Evolutionary conservation across 169 alveolate species (phyloP).

Genomic region (Plasmodium vivax): DNA sequence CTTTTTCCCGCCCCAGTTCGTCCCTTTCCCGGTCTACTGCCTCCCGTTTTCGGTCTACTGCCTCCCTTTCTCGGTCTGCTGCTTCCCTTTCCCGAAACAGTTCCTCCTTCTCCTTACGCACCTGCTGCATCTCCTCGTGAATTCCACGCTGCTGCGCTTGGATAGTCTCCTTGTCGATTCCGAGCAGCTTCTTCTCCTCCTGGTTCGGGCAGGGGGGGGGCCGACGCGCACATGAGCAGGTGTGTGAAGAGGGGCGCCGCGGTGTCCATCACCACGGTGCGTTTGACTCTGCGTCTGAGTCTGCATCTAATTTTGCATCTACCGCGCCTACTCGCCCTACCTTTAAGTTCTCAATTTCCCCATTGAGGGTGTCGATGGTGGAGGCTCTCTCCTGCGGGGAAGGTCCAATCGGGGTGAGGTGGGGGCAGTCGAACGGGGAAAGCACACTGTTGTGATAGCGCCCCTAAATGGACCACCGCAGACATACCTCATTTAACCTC

Average conservation of each 20-base stretch:
- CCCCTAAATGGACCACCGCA: neutral
- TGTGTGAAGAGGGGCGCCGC: neutral
- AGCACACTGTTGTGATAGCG: neutral
- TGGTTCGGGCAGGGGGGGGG: neutral
- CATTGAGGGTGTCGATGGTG: conserved; percentile 4
- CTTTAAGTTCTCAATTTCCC: conserved; percentile 9
- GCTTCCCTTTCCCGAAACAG: neutral
- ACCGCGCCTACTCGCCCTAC: neutral
- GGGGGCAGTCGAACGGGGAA: neutral
- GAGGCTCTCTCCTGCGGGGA: conserved; percentile 1
- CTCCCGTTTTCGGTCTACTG: neutral
- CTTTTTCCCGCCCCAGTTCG: conserved; percentile 16
- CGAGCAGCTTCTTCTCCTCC: conserved; percentile 40
- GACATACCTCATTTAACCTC: conserved; percentile 15
- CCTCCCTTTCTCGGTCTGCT: neutral
- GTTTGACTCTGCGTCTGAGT: no score
- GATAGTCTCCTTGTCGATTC: conserved; percentile 9
- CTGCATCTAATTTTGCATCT: neutral
- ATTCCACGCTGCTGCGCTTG: conserved; percentile 8
- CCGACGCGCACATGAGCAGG: neutral
- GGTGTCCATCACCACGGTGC: neutral
- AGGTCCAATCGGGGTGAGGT: neutral
- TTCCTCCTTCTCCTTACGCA: conserved; percentile 10
- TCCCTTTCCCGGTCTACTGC: neutral
- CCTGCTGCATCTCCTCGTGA: conserved; percentile 4